Evolutionary conservation across 306 rosid species (phyloP).

Genomic region (Argentina anserina): DNA sequence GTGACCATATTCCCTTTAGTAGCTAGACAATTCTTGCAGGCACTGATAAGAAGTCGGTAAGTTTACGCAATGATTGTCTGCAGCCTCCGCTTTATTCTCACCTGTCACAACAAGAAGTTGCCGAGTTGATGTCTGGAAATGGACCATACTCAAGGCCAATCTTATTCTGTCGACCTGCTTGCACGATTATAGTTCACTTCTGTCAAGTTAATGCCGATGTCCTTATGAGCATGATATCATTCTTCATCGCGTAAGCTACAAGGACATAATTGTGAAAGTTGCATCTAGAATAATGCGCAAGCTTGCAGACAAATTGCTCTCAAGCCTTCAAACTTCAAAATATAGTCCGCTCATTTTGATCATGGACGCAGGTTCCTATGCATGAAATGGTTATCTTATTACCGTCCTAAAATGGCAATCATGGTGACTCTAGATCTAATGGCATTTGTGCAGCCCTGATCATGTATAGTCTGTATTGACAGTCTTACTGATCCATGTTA

Average conservation of each 20-base stretch:
- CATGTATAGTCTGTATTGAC: neutral
- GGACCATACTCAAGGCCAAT: neutral
- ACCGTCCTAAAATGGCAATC: neutral
- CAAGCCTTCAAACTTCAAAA: neutral
- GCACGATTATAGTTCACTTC: neutral
- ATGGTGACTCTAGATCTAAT: neutral
- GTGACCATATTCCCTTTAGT: too few relatives aligned
- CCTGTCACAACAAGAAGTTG: too few relatives aligned
- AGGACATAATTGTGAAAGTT: neutral
- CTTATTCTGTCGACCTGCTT: too few relatives aligned
- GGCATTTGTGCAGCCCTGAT: neutral
- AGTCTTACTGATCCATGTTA: slow-evolving; percentile 2
- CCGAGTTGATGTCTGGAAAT: neutral
- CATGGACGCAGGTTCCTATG: neutral
- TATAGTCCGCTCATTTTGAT: neutral
- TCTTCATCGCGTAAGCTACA: neutral
- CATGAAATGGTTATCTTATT: neutral
- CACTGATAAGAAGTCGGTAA: too few relatives aligned
- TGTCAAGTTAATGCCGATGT: neutral
- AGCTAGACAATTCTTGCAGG: too few relatives aligned
- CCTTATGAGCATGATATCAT: neutral
- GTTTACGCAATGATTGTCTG: too few relatives aligned
- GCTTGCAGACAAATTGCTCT: neutral
- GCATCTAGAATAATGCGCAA: neutral
- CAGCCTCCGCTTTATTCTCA: too few relatives aligned